Evolutionary conservation across 1,284 basidiomycete genomes (phyloP).

Genomic region (Ustilago lituana): DNA sequence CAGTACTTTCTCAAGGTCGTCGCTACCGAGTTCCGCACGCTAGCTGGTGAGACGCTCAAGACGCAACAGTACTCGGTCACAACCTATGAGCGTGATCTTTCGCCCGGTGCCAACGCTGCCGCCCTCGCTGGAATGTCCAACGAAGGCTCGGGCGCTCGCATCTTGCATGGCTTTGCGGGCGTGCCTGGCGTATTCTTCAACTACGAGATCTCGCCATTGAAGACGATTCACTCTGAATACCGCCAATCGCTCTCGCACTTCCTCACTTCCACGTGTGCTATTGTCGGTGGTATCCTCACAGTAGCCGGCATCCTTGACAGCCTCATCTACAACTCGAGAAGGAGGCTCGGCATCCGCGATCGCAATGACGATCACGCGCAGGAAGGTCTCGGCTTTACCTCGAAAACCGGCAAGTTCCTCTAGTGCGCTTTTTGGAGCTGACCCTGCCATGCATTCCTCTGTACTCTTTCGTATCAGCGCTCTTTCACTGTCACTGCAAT

Average conservation of each 20-base stretch:
- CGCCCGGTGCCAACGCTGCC: conserved; percentile 32
- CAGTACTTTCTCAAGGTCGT: conserved; percentile 87
- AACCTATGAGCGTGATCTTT: conserved; percentile 87
- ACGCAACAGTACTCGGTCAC: conserved; percentile 94
- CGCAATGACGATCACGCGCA: conserved; percentile 23
- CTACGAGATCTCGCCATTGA: conserved; percentile 75
- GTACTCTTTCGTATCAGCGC: neutral
- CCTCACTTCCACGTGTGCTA: conserved; percentile 83
- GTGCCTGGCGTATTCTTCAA: conserved; percentile 72
- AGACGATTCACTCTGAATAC: conserved; percentile 68
- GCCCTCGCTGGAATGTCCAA: conserved; percentile 33
- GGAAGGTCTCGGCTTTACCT: conserved; percentile 55
- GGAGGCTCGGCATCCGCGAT: conserved; percentile 58
- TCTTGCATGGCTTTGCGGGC: conserved; percentile 82
- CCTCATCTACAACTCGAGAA: conserved; percentile 75
- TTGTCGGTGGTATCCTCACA: conserved; percentile 95
- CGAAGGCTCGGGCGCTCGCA: conserved; percentile 67
- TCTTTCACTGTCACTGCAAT: too few relatives aligned
- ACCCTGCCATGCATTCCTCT: too few relatives aligned
- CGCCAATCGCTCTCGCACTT: conserved; percentile 96
- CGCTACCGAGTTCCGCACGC: conserved; percentile 54
- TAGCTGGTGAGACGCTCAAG: conserved; percentile 70
- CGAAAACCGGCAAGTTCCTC: conserved; percentile 53
- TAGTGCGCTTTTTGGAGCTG: conserved; percentile 4
- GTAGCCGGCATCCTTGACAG: conserved; percentile 92